Base-by-base conservation (phyloP, 2,329 filamentous ascomycete genomes). In the Zasmidium angulare region DNA sequence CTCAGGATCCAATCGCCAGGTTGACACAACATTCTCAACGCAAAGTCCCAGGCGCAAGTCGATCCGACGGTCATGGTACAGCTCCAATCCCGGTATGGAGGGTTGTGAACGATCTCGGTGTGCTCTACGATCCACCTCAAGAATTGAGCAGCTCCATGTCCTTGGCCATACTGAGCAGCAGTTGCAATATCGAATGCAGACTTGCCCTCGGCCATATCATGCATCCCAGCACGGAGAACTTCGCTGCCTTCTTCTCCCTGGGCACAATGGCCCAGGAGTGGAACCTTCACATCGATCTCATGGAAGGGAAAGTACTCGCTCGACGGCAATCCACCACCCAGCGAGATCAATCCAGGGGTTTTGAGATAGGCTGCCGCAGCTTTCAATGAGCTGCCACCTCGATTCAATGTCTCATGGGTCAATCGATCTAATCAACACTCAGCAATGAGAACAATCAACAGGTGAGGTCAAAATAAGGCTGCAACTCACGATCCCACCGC, bases 301-400 rank as follows among this genome's bases (percentile, higher is more conserved):
- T 93, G 87, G 69, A 98, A 87, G n/a, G 95, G 95, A 71, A 99
- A 99, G 76, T 96, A 91, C 73, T 93, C 88, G 61, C 90, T 85
- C 14, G 91, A 93, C 2, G 95, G 95, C 20, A 99, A 80, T 2
- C 95, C 95, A 53, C 95, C 95, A 56, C 95, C 95, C 1, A 99
- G 86, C 1, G 92, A 96, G 71, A 99, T 95, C 60, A 97, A 78
- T 17, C 89, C 92, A 0, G 92, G 91, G 43, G 83, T 90, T 71
- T 89, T 89, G 55, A 98, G 84, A 72, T 87, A 89, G 57, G 84
- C 84, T 48, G 93, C 93, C 3, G 93, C 92, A 61, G 84, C 82
- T 76, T 98, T 98, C 61, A 98, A 80, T n/a, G 87, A 88, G 64
- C 76, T 79, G 40, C 77, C 77, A 56, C 76, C 75, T 19, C 80